Evolutionary conservation across 75 land plant genomes (phyloP).

Genomic region (Adiantum capillusveneris): DNA sequence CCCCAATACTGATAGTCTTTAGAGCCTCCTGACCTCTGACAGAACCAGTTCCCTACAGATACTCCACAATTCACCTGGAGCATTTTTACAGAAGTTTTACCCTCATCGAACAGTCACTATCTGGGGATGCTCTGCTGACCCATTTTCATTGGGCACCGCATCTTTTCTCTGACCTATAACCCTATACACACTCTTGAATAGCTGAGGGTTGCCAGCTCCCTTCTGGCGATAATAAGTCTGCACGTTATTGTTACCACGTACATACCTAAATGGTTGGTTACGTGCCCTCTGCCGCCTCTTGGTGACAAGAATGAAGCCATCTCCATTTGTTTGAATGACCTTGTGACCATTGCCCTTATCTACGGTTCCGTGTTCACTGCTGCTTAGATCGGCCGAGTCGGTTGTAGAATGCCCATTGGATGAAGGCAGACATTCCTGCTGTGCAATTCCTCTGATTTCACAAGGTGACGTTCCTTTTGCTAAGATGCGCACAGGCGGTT

Average conservation of each 20-base stretch:
- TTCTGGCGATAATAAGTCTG: slow-evolving; percentile 9
- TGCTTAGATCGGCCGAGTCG: background rate
- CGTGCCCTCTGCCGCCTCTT: slow-evolving; percentile 3
- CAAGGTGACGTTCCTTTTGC: background rate
- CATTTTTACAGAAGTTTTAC: background rate
- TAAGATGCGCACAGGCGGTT: too few relatives aligned
- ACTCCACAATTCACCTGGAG: too few relatives aligned
- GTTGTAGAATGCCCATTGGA: background rate
- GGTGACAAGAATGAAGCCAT: slow-evolving; percentile 2
- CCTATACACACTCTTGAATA: background rate
- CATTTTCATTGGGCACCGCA: background rate
- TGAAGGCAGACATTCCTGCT: background rate
- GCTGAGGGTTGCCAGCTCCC: slow-evolving; percentile 1
- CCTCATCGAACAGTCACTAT: background rate
- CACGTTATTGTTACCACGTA: background rate
- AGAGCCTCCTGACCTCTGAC: too few relatives aligned
- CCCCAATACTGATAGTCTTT: too few relatives aligned
- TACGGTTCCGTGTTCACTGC: background rate
- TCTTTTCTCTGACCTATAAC: background rate
- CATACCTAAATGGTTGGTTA: background rate
- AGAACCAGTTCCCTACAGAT: too few relatives aligned
- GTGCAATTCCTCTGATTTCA: background rate
- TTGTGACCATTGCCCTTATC: background rate
- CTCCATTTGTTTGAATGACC: background rate
- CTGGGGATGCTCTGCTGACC: background rate